Conservation (phyloP, 2,329 filamentous ascomycete genomes). For the Exserohilum turcica region DNA sequence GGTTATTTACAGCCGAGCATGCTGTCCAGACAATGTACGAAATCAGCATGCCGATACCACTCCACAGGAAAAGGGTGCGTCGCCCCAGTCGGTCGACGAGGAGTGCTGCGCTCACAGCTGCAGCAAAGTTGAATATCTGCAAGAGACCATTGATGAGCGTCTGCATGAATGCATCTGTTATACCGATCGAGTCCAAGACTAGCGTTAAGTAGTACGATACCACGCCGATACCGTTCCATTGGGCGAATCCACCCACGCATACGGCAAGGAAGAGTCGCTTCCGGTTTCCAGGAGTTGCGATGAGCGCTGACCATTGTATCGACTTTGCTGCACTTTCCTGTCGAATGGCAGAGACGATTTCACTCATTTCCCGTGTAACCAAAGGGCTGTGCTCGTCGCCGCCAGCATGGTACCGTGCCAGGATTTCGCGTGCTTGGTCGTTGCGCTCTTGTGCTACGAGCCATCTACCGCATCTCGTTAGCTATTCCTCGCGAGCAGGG, state of each 20-base stretch:
- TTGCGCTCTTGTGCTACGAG: conserved; percentile 42
- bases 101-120: conserved; percentile 50
- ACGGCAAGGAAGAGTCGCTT: conserved; percentile 52
- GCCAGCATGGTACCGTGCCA: conserved; percentile 59
- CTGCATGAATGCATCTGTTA: conserved; percentile 40
- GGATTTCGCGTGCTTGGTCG: conserved; percentile 58
- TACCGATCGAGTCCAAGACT: conserved; percentile 17
- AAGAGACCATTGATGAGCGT: conserved; percentile 55
- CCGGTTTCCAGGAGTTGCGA: background rate
- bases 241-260: conserved; percentile 43
- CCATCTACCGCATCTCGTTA: background rate
- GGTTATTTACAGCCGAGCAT: conserved; percentile 14
- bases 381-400: conserved; percentile 43
- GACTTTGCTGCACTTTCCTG: conserved; percentile 2
- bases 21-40: conserved; percentile 41
- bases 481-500: background rate
- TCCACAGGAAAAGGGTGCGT: conserved; percentile 40
- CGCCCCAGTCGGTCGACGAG: conserved; percentile 41
- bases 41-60: conserved; percentile 41
- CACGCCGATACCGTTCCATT: conserved; percentile 22
- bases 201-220: conserved; percentile 21
- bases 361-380: conserved; percentile 4
- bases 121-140: conserved; percentile 66
- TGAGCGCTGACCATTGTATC: conserved; percentile 8
- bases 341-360: conserved; percentile 10